A percentile compares a stretch with the other conserved stretches of the same genome.
phyloP scores from a whole-genome alignment of 2,329 filamentous ascomycete genomes.

The Sarocladiaceae sp. region DNA sequence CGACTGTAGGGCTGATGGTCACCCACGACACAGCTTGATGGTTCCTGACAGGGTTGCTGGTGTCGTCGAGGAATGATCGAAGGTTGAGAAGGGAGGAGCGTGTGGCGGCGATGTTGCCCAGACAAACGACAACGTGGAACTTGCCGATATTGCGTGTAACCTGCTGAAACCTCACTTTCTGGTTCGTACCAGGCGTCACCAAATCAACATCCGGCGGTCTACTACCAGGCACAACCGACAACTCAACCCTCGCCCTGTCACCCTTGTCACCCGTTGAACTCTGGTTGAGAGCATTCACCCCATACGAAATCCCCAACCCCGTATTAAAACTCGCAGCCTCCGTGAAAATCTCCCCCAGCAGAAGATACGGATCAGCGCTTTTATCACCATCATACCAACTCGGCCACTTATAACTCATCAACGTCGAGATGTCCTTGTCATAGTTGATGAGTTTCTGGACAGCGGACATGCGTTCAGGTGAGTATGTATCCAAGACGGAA shows the following conservation, averaged over 20 bases:
- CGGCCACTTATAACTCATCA: slow-evolving; percentile 36
- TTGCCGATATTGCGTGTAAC: slow-evolving; percentile 35
- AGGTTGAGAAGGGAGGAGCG: slow-evolving; percentile 15
- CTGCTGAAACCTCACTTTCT: slow-evolving; percentile 36
- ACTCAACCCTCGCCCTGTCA: slow-evolving; percentile 8
- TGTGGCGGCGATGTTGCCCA: slow-evolving; percentile 26
- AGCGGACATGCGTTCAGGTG: slow-evolving; percentile 30
- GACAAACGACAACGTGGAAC: slow-evolving; percentile 40
- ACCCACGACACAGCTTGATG: slow-evolving; percentile 34
- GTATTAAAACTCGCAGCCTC: slow-evolving; percentile 59
- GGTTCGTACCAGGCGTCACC: slow-evolving; percentile 39
- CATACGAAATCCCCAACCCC: slow-evolving; percentile 55
- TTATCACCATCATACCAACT: slow-evolving; percentile 35
- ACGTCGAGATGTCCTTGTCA: slow-evolving; percentile 27
- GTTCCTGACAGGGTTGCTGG: slow-evolving; percentile 16
- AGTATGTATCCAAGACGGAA: slow-evolving; percentile 33
- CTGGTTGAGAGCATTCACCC: slow-evolving; percentile 39
- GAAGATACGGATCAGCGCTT: slow-evolving; percentile 34
- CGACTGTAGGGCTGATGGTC: slow-evolving; percentile 38
- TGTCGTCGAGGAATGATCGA: slow-evolving; percentile 10
- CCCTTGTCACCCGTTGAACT: slow-evolving; percentile 12
- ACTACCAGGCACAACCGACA: slow-evolving; percentile 31
- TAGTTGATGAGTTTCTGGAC: slow-evolving; percentile 33
- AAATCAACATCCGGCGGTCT: slow-evolving; percentile 42
- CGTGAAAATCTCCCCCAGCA: slow-evolving; percentile 51